These are phyloP conservation scores for Lachancea thermotolerans DNA, from an alignment of 805 yeast genomes.

Conservation along the genomic window DNA sequence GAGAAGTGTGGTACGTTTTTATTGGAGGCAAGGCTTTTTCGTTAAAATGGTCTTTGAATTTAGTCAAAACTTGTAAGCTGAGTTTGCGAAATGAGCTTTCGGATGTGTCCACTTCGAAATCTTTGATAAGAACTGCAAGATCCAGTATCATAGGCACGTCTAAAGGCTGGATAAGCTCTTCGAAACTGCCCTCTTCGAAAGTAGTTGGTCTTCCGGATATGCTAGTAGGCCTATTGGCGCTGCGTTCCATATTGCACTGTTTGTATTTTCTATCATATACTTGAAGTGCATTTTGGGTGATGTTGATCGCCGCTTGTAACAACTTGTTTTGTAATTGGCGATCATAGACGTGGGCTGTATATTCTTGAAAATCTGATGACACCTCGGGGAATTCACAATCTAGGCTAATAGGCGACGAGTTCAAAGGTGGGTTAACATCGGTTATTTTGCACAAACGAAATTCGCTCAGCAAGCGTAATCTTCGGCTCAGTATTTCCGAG, in stretches of 20 bases:
- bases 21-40: slow-evolving; percentile 21
- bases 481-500: slow-evolving; percentile 34
- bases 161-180: slow-evolving; percentile 29
- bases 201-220: slow-evolving; percentile 24
- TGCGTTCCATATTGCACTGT: slow-evolving; percentile 28
- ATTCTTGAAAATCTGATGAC: slow-evolving; percentile 8
- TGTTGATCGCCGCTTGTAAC: slow-evolving; percentile 16
- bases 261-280: slow-evolving; percentile 29
- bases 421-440: slow-evolving; percentile 17
- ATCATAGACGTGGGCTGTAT: slow-evolving; percentile 21
- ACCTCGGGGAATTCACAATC: slow-evolving; percentile 20
- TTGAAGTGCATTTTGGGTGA: slow-evolving; percentile 25
- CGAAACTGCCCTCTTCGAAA: slow-evolving; percentile 25
- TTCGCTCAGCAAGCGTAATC: slow-evolving; percentile 33
- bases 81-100: slow-evolving; percentile 22
- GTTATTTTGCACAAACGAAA: slow-evolving; percentile 22
- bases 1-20: slow-evolving; percentile 20
- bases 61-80: slow-evolving; percentile 24
- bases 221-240: slow-evolving; percentile 27
- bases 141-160: slow-evolving; percentile 28
- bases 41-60: slow-evolving; percentile 22
- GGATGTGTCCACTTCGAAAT: slow-evolving; percentile 22
- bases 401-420: slow-evolving; percentile 17
- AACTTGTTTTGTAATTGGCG: slow-evolving; percentile 23
- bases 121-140: slow-evolving; percentile 31